A percentile compares a stretch with the other conserved stretches of the same genome.
Conservation (phyloP, 805 yeast species). For the Peterozyma toletana region DNA sequence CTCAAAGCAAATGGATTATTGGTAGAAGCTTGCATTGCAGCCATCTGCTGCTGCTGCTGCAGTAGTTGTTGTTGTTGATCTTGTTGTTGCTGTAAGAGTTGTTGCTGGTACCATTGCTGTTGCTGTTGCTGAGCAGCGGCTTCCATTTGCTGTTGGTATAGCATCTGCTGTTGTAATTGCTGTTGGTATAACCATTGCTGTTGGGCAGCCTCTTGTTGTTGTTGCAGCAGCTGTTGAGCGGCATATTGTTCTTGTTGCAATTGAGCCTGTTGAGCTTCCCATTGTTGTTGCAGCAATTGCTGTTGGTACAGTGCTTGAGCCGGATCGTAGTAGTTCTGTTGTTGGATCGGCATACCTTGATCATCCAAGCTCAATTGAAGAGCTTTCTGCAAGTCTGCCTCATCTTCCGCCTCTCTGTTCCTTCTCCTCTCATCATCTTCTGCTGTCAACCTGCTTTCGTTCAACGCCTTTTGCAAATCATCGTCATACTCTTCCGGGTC, state of each 20-base stretch:
- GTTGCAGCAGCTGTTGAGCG: conserved; percentile 14
- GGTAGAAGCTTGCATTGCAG: conserved; percentile 62
- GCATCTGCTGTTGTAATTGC: conserved; percentile 7
- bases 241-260: conserved; percentile 10
- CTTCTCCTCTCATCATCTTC: conserved; percentile 70
- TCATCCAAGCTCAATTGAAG: conserved; percentile 69
- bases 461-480: conserved; percentile 75
- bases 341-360: conserved; percentile 52
- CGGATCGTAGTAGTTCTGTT: conserved; percentile 29
- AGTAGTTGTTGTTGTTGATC: conserved; percentile 30
- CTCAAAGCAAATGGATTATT: conserved; percentile 71
- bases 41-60: conserved; percentile 28
- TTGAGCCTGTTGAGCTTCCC: conserved; percentile 11
- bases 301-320: conserved; percentile 13
- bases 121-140: conserved; percentile 30
- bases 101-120: conserved; percentile 25
- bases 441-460: conserved; percentile 73
- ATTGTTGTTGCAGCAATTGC: conserved; percentile 14
- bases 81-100: conserved; percentile 31
- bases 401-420: conserved; percentile 36
- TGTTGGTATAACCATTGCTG: conserved; percentile 12
- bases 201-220: conserved; percentile 14
- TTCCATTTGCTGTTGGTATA: conserved; percentile 2
- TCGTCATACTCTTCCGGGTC: conserved; percentile 50
- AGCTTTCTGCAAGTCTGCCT: conserved; percentile 63